Evolutionary conservation across 2,329 filamentous ascomycete species (phyloP).

Genomic region (Ceratocystis colombiana): DNA sequence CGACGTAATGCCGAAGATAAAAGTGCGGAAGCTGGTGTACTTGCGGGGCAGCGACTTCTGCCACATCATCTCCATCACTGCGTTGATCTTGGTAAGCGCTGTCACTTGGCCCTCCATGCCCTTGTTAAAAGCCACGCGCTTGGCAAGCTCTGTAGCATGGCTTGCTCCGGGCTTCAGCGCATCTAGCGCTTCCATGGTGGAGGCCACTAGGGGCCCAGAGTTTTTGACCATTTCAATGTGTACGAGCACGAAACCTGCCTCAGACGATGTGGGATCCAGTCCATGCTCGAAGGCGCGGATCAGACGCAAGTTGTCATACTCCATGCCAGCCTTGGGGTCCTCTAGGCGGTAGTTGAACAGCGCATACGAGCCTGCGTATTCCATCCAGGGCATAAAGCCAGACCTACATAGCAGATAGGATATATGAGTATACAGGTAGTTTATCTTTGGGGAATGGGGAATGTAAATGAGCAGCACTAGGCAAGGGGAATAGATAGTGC

Average conservation of each 20-base stretch:
- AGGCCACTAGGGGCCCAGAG: constrained; percentile 65
- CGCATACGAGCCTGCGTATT: constrained; percentile 61
- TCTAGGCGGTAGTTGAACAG: constrained; percentile 57
- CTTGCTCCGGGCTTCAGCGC: constrained; percentile 31
- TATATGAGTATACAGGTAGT: constrained; percentile 7
- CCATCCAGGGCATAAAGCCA: constrained; percentile 89
- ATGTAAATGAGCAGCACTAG: no score
- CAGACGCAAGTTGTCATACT: constrained; percentile 63
- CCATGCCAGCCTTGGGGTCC: constrained; percentile 47
- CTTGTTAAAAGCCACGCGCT: constrained; percentile 52
- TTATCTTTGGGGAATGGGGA: no score
- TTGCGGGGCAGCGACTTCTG: constrained; percentile 69
- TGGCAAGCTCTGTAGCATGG: constrained; percentile 30
- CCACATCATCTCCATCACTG: constrained; percentile 92
- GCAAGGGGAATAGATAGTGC: neutral
- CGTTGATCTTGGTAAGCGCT: constrained; percentile 46
- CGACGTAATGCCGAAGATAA: constrained; percentile 91
- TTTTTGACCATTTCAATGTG: constrained; percentile 93
- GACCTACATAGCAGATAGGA: constrained; percentile 31
- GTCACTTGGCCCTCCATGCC: constrained; percentile 52
- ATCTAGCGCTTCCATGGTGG: constrained; percentile 58
- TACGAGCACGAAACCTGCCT: constrained; percentile 91
- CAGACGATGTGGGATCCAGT: constrained; percentile 74
- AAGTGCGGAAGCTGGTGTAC: constrained; percentile 86
- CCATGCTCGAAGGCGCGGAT: constrained; percentile 87